Conservation (phyloP, 139 green algal species). For the Chlamydomonas asymmetrica region DNA sequence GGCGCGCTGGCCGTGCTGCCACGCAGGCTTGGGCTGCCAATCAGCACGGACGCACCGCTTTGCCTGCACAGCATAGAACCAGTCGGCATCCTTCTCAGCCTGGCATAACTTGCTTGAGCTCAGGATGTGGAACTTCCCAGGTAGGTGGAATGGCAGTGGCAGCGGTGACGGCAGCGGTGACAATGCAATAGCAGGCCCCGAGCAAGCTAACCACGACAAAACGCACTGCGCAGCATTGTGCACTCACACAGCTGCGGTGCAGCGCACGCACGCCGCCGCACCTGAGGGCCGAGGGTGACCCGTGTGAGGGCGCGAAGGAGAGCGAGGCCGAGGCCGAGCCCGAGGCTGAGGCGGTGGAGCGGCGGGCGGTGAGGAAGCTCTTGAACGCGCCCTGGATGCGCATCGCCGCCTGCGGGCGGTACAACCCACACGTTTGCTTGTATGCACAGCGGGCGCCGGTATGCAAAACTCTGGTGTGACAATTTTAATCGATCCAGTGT, state of each 20-base stretch:
- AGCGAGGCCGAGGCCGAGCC: not conserved
- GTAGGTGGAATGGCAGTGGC: too few relatives aligned
- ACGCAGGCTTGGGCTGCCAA: conserved; percentile 19
- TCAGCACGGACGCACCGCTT: conserved; percentile 23
- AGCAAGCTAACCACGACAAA: too few relatives aligned
- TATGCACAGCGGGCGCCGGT: too few relatives aligned
- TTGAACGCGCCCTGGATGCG: conserved; percentile 28
- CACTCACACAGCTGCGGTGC: not conserved
- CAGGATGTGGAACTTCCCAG: not conserved
- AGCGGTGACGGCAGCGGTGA: too few relatives aligned
- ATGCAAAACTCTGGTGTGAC: too few relatives aligned
- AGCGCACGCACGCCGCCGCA: not conserved
- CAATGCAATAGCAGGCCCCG: too few relatives aligned
- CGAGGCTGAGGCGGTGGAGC: not conserved
- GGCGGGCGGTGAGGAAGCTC: not conserved
- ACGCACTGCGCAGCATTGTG: not conserved
- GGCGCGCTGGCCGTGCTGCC: not conserved
- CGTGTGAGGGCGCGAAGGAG: not conserved
- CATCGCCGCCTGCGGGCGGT: conserved; percentile 6
- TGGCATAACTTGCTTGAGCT: not conserved
- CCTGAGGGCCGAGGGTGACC: not conserved
- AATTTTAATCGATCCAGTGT: too few relatives aligned
- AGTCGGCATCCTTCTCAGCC: too few relatives aligned
- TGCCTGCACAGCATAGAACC: too few relatives aligned
- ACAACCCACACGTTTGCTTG: too few relatives aligned